These are phyloP conservation scores for Lobosporangium transversale DNA, from an alignment of 192 early-diverging fungal genomes.

Conservation along the genomic window DNA sequence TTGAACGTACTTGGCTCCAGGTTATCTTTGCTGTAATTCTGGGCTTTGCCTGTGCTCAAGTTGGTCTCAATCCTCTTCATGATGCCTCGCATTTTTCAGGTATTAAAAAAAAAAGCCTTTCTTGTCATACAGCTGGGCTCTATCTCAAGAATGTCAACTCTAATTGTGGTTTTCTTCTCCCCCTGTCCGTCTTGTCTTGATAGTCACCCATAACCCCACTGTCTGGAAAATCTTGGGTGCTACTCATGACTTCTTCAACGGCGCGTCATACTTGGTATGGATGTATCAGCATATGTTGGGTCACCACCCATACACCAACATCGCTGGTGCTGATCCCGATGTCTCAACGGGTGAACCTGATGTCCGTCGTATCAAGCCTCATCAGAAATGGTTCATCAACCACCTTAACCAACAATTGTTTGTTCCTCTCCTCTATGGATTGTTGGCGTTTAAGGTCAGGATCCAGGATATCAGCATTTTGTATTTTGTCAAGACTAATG, in stretches of 20 bases:
- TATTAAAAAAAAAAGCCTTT: background rate
- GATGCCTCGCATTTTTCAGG: conserved; percentile 67
- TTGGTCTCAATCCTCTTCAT: conserved; percentile 65
- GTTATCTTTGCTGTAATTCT: conserved; percentile 56
- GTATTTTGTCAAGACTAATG: conserved; percentile 60
- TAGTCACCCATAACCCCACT: conserved; percentile 60
- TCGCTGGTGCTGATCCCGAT: conserved; percentile 66
- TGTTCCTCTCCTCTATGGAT: conserved; percentile 62
- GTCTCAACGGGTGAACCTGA: conserved; percentile 58
- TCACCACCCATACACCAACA: conserved; percentile 69
- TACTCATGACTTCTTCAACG: conserved; percentile 69
- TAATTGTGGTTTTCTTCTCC: background rate
- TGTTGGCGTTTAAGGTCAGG: conserved; percentile 62
- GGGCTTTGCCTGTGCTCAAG: conserved; percentile 62
- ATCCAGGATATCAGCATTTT: conserved; percentile 62
- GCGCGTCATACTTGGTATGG: conserved; percentile 65
- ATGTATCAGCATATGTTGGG: conserved; percentile 68
- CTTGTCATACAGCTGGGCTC: background rate
- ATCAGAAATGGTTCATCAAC: conserved; percentile 60
- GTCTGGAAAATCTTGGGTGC: conserved; percentile 65
- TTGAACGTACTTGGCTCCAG: conserved; percentile 57
- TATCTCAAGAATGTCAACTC: no score
- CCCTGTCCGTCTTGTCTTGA: no score
- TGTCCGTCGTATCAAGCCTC: conserved; percentile 63
- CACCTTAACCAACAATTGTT: conserved; percentile 62